Evolutionary conservation across 2,329 filamentous ascomycete genomes (phyloP).

Genomic region (Botrytis fabae): DNA sequence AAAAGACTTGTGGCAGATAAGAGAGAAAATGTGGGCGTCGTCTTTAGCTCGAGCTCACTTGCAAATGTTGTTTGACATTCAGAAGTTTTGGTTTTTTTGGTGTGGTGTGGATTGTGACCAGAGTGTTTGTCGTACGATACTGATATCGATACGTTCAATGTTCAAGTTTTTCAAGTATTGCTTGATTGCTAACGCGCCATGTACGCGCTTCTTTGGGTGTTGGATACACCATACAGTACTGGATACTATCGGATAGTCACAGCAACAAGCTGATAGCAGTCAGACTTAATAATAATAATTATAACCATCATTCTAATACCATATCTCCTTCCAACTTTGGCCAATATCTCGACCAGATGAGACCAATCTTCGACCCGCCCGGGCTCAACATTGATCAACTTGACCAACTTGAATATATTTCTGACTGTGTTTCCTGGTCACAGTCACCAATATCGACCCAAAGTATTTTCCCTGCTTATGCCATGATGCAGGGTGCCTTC

Average conservation of each 20-base stretch:
- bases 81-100: background rate
- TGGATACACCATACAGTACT: background rate
- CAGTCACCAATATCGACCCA: background rate
- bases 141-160: background rate
- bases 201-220: background rate
- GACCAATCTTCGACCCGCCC: background rate
- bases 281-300: slow-evolving; percentile 23
- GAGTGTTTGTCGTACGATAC: slow-evolving; percentile 9
- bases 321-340: background rate
- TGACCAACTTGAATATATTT: background rate
- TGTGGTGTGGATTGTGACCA: slow-evolving; percentile 1
- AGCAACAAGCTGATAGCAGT: slow-evolving; percentile 9
- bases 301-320: slow-evolving; percentile 9
- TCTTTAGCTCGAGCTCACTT: slow-evolving; percentile 7
- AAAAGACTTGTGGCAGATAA: background rate
- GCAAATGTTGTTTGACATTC: slow-evolving; percentile 12
- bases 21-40: background rate
- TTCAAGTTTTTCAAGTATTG: slow-evolving; percentile 1
- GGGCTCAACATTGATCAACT: background rate
- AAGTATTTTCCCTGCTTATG: slow-evolving; percentile 12
- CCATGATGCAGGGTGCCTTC: background rate
- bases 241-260: slow-evolving; percentile 2
- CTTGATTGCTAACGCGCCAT: slow-evolving; percentile 2
- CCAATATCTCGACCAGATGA: background rate
- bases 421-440: background rate